A percentile compares a stretch with the other conserved stretches of the same genome.
Conservation (phyloP, 2,329 filamentous ascomycete genomes). For the Exophiala dermatitidis region DNA sequence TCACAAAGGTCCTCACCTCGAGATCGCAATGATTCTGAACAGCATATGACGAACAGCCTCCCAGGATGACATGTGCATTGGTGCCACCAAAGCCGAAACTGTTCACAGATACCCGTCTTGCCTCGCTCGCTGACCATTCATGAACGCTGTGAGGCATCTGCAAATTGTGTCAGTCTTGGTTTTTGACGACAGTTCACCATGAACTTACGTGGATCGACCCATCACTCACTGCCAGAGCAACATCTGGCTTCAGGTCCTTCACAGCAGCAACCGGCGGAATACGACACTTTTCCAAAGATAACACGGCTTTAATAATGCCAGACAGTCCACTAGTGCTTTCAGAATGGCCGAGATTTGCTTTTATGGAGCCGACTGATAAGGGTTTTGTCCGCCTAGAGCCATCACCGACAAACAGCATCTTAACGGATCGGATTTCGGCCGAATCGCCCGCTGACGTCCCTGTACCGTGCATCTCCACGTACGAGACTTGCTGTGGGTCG, state of each 20-base stretch:
- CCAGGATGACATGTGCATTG: constrained; percentile 32
- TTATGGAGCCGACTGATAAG: constrained; percentile 30
- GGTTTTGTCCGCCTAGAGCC: constrained; percentile 22
- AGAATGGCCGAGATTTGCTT: constrained; percentile 30
- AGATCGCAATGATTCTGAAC: background rate
- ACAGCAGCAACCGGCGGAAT: constrained; percentile 31
- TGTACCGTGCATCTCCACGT: constrained; percentile 25
- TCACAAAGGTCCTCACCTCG: too few relatives aligned
- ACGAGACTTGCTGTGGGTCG: constrained; percentile 12
- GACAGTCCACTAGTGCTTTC: constrained; percentile 30
- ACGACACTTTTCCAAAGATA: constrained; percentile 23
- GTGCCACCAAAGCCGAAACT: constrained; percentile 34
- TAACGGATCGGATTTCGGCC: constrained; percentile 26
- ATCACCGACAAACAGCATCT: constrained; percentile 25
- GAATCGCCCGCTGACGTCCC: constrained; percentile 25
- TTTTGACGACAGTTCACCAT: background rate
- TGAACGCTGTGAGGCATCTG: background rate
- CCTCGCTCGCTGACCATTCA: constrained; percentile 13
- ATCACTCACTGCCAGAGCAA: constrained; percentile 19
- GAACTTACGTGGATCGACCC: constrained; percentile 16
- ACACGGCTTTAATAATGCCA: constrained; percentile 29
- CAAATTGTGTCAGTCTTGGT: background rate
- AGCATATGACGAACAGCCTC: constrained; percentile 16
- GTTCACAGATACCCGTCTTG: constrained; percentile 30
- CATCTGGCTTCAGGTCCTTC: constrained; percentile 29